These are phyloP conservation scores for Candida corydali DNA, from an alignment of 805 yeast genomes.

Conservation along the genomic window DNA sequence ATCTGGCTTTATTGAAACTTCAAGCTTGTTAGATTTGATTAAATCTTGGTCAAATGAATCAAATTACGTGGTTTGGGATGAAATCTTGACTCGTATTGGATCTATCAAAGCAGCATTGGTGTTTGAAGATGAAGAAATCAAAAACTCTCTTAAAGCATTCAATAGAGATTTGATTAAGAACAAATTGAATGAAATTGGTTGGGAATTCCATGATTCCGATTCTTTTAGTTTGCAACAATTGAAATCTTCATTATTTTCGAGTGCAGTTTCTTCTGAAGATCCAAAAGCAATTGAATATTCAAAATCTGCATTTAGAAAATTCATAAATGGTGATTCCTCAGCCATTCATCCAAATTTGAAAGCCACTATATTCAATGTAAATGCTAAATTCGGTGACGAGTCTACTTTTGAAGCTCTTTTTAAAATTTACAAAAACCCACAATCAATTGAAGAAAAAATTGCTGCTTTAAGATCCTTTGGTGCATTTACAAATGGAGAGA, in stretches of 20 bases:
- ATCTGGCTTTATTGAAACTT: constrained; percentile 65
- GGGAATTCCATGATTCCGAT: constrained; percentile 54
- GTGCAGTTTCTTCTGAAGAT: constrained; percentile 55
- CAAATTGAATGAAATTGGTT: constrained; percentile 57
- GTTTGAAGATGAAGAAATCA: constrained; percentile 47
- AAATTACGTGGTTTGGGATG: constrained; percentile 67
- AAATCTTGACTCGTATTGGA: constrained; percentile 47
- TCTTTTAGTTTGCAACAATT: constrained; percentile 61
- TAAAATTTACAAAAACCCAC: constrained; percentile 57
- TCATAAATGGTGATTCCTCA: constrained; percentile 55
- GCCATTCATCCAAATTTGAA: constrained; percentile 76
- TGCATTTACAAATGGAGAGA: constrained; percentile 47
- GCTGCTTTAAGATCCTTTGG: constrained; percentile 72
- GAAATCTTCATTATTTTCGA: constrained; percentile 57
- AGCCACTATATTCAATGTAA: constrained; percentile 60
- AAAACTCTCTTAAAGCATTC: constrained; percentile 48
- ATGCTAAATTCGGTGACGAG: constrained; percentile 59
- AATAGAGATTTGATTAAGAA: constrained; percentile 50
- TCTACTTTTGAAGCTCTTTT: constrained; percentile 61
- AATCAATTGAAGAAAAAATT: constrained; percentile 61
- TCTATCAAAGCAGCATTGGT: constrained; percentile 50
- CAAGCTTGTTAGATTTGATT: constrained; percentile 56
- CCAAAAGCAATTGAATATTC: constrained; percentile 44
- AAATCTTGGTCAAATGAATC: constrained; percentile 56
- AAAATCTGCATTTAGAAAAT: constrained; percentile 47